A percentile compares a stretch with the other conserved stretches of the same genome.
Conservation (phyloP, 2,329 filamentous ascomycete genomes). For the Ophiocordyceps camponoti-floridani region DNA sequence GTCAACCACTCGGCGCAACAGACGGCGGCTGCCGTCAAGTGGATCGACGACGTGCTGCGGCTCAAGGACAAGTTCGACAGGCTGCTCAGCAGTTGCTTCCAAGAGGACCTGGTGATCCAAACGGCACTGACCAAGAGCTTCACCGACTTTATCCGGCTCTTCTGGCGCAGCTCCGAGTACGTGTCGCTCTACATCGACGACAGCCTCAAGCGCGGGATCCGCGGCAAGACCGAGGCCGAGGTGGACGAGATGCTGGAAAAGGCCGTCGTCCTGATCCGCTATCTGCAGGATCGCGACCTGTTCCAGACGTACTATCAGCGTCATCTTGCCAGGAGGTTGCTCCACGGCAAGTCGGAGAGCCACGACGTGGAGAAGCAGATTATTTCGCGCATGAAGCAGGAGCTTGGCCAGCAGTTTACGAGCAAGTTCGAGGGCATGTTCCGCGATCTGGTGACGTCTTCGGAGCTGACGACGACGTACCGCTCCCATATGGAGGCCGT, state of each 20-base stretch:
- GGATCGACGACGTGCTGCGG: slow-evolving; percentile 78
- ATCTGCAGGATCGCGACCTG: slow-evolving; percentile 79
- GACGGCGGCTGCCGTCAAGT: slow-evolving; percentile 75
- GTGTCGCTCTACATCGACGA: slow-evolving; percentile 95
- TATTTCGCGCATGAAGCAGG: slow-evolving; percentile 92
- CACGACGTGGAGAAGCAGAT: slow-evolving; percentile 89
- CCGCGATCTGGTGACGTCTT: slow-evolving; percentile 80
- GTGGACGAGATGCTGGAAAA: slow-evolving; percentile 74
- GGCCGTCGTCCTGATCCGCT: slow-evolving; percentile 72
- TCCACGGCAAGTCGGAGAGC: slow-evolving; percentile 80
- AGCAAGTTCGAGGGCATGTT: slow-evolving; percentile 94
- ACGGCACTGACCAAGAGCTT: slow-evolving; percentile 76
- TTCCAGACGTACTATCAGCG: slow-evolving; percentile 98
- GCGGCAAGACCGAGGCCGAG: slow-evolving; percentile 79
- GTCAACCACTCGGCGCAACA: slow-evolving; percentile 48
- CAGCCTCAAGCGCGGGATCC: slow-evolving; percentile 83
- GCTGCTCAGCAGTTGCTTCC: slow-evolving; percentile 58
- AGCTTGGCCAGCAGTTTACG: slow-evolving; percentile 88
- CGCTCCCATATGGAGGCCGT: slow-evolving; percentile 43
- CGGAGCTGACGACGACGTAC: slow-evolving; percentile 65
- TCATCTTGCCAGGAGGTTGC: slow-evolving; percentile 70
- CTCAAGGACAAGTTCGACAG: slow-evolving; percentile 83
- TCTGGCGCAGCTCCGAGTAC: slow-evolving; percentile 70
- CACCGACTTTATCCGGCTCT: slow-evolving; percentile 85
- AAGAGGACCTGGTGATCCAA: slow-evolving; percentile 58